phyloP scores from a whole-genome alignment of 2,329 filamentous ascomycete genomes.

The Plenodomus biglobosus region DNA sequence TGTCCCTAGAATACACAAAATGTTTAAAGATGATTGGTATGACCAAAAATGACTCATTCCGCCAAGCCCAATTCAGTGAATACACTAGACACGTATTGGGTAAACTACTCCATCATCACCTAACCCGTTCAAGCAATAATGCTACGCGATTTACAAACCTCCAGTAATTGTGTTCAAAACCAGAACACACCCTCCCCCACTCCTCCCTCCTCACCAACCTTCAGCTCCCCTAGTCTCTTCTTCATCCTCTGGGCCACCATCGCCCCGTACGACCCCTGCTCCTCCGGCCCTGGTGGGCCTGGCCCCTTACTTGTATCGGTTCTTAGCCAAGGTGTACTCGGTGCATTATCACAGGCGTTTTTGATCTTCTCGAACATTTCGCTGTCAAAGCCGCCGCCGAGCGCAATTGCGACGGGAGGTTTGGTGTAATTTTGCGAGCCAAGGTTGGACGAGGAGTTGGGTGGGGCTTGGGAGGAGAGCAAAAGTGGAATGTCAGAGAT shows the following conservation, averaged over 20 bases:
- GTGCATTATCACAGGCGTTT: constrained; percentile 2
- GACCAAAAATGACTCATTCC: background rate
- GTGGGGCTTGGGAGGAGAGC: background rate
- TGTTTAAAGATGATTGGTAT: background rate
- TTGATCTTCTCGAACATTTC: constrained; percentile 1
- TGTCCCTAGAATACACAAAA: background rate
- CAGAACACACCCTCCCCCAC: constrained; percentile 7
- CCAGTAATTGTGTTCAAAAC: background rate
- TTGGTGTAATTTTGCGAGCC: background rate
- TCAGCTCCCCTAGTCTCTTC: constrained; percentile 6
- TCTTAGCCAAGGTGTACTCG: constrained; percentile 11
- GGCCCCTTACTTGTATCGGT: constrained; percentile 1
- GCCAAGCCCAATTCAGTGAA: background rate
- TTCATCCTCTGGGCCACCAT: constrained; percentile 8
- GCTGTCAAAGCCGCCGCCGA: constrained; percentile 1
- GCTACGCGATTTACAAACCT: background rate
- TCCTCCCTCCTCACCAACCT: constrained; percentile 3
- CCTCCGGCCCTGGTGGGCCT: constrained; percentile 5
- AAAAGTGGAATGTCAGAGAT: constrained; percentile 8
- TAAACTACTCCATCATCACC: background rate
- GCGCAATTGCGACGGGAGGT: background rate
- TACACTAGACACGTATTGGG: background rate
- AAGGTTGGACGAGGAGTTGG: background rate
- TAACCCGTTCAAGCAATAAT: background rate
- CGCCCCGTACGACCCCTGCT: constrained; percentile 10